phyloP scores from a whole-genome alignment of 176 grass and related monocot genomes.

The Pontederia paniculata region DNA sequence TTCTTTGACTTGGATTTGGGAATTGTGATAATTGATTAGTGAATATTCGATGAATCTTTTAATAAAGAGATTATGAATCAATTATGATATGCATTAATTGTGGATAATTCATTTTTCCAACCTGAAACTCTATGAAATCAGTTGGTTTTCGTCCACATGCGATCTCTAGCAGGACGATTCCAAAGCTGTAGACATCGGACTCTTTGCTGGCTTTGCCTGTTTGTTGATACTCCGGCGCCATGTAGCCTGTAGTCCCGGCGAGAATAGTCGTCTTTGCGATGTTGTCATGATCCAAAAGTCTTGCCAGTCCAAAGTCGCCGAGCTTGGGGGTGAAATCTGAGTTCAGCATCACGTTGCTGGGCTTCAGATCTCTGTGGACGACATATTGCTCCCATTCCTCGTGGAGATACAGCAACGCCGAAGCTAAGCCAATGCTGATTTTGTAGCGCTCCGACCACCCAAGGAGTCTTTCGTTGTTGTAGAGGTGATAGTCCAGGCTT shows the following conservation, averaged over 20 bases:
- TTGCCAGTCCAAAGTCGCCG: slow-evolving; percentile 54
- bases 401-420: no score
- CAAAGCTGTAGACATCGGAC: slow-evolving; percentile 53
- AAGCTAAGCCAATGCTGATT: no score
- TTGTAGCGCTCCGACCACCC: no score
- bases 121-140: not conserved
- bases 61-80: no score
- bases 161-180: slow-evolving; percentile 37
- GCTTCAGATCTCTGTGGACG: no score
- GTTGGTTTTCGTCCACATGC: slow-evolving; percentile 24
- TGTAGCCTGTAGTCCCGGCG: slow-evolving; percentile 54
- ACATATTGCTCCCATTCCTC: no score
- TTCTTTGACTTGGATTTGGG: no score
- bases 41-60: no score
- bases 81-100: no score
- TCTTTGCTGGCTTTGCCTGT: slow-evolving; percentile 52
- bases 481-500: no score
- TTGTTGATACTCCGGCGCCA: slow-evolving; percentile 39
- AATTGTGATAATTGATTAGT: no score
- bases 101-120: not conserved
- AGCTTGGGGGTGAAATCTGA: slow-evolving; percentile 45
- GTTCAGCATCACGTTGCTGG: slow-evolving; percentile 67
- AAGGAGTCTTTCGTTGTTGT: no score
- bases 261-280: slow-evolving; percentile 41
- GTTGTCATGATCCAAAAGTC: slow-evolving; percentile 41